Conservation (phyloP, 2,329 filamentous ascomycete genomes). For the Xylogone sp. region DNA sequence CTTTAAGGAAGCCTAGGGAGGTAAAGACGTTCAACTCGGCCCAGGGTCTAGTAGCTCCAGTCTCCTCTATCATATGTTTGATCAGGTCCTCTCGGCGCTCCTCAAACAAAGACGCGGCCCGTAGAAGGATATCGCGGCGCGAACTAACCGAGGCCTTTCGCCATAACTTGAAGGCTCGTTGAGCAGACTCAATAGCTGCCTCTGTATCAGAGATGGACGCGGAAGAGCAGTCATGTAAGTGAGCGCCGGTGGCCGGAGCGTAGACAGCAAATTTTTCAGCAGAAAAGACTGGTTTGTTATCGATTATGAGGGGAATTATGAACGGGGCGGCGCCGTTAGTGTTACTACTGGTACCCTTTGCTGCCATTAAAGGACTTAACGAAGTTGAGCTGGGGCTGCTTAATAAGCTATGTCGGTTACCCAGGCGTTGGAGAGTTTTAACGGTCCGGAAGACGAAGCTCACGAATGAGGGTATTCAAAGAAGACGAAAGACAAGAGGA, state of each 20-base stretch:
- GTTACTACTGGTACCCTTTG: background rate
- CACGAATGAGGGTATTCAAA: too few species aligned
- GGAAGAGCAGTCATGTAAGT: constrained; percentile 53
- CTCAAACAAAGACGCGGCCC: constrained; percentile 62
- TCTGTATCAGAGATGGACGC: constrained; percentile 54
- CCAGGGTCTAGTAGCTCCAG: constrained; percentile 35
- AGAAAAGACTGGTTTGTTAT: constrained; percentile 41
- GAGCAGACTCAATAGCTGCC: constrained; percentile 50
- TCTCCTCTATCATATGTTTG: constrained; percentile 53
- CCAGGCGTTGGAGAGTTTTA: too few species aligned
- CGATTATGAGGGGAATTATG: constrained; percentile 39
- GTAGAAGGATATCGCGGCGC: constrained; percentile 67
- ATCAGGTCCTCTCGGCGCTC: constrained; percentile 48
- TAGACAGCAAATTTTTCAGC: constrained; percentile 50
- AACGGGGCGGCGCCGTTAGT: constrained; percentile 2
- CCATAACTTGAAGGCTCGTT: constrained; percentile 69
- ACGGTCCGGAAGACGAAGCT: too few species aligned
- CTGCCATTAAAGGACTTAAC: background rate
- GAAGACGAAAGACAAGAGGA: too few species aligned
- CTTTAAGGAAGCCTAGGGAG: constrained; percentile 34
- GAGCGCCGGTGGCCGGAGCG: constrained; percentile 48
- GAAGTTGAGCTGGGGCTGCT: too few species aligned
- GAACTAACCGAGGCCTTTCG: constrained; percentile 53
- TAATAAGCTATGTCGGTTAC: too few species aligned
- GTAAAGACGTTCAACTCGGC: constrained; percentile 35